Conservation (phyloP, 768 basidiomycete genomes). For the Boletus edulis region DNA sequence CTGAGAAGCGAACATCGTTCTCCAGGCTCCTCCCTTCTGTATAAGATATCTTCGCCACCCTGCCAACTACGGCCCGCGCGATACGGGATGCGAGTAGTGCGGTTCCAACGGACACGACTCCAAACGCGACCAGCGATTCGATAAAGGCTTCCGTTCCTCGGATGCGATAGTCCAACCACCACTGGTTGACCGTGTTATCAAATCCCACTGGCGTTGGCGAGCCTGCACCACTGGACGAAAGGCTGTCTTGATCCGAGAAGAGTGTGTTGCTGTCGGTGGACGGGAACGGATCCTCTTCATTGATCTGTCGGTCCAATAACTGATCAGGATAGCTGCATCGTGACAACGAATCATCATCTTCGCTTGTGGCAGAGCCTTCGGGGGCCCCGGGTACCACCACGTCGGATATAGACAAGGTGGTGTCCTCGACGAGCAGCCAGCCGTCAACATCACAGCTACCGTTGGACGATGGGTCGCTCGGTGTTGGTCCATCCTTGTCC, state of each 20-base stretch:
- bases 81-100: constrained; percentile 16
- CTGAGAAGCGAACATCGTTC: constrained; percentile 8
- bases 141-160: constrained; percentile 14
- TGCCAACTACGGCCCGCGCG: constrained; percentile 7
- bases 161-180: constrained; percentile 21
- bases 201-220: constrained; percentile 11
- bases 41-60: constrained; percentile 5
- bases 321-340: background rate
- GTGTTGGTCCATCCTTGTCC: background rate
- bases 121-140: constrained; percentile 18
- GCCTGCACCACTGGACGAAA: background rate
- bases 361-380: background rate
- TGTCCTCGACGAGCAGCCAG: constrained; percentile 1
- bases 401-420: background rate
- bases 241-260: constrained; percentile 13
- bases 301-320: background rate
- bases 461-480: background rate
- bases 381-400: background rate
- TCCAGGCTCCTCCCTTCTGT: constrained; percentile 13
- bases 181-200: constrained; percentile 12
- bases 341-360: background rate
- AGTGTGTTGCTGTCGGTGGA: background rate
- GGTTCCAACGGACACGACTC: constrained; percentile 6
- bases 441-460: background rate
- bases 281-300: background rate